phyloP scores from a whole-genome alignment of 2,329 filamentous ascomycete genomes.

The Pleoardoris graminearum region DNA sequence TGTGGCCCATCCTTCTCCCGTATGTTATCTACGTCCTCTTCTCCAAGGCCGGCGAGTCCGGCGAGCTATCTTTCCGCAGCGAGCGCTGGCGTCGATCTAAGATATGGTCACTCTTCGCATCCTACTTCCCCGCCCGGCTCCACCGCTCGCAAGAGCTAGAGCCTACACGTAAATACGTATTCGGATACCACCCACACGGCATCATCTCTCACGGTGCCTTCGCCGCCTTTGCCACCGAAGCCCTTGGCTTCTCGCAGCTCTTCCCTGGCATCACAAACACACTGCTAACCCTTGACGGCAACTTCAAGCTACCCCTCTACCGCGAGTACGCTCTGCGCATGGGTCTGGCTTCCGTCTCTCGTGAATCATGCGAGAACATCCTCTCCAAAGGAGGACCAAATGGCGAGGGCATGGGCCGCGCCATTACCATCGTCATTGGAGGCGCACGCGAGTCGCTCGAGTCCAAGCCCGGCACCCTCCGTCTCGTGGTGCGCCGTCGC shows the following conservation, averaged over 20 bases:
- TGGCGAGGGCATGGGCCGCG: slow-evolving; percentile 84
- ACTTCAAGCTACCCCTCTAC: slow-evolving; percentile 92
- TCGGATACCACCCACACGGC: slow-evolving; percentile 95
- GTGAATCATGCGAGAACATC: slow-evolving; percentile 88
- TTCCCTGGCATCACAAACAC: slow-evolving; percentile 97
- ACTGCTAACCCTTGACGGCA: slow-evolving; percentile 88
- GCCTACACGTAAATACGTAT: slow-evolving; percentile 87
- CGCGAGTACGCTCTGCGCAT: slow-evolving; percentile 90
- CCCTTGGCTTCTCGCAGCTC: slow-evolving; percentile 79
- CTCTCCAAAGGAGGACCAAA: slow-evolving; percentile 78
- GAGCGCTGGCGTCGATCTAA: slow-evolving; percentile 72
- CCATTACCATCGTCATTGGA: slow-evolving; percentile 93
- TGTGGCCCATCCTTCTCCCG: slow-evolving; percentile 77
- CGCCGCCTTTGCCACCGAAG: slow-evolving; percentile 87
- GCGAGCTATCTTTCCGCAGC: slow-evolving; percentile 73
- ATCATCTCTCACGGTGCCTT: slow-evolving; percentile 98
- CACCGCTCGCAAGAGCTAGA: slow-evolving; percentile 82
- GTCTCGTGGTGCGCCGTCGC: slow-evolving; percentile 77
- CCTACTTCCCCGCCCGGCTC: slow-evolving; percentile 86
- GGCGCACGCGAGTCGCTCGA: slow-evolving; percentile 91
- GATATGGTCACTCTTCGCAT: slow-evolving; percentile 86
- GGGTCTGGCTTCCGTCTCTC: slow-evolving; percentile 85
- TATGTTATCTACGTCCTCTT: slow-evolving; percentile 85
- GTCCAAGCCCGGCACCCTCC: slow-evolving; percentile 75
- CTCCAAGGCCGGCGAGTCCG: slow-evolving; percentile 76